Conservation (phyloP, 805 yeast genomes). For the Torulaspora maleeae region DNA sequence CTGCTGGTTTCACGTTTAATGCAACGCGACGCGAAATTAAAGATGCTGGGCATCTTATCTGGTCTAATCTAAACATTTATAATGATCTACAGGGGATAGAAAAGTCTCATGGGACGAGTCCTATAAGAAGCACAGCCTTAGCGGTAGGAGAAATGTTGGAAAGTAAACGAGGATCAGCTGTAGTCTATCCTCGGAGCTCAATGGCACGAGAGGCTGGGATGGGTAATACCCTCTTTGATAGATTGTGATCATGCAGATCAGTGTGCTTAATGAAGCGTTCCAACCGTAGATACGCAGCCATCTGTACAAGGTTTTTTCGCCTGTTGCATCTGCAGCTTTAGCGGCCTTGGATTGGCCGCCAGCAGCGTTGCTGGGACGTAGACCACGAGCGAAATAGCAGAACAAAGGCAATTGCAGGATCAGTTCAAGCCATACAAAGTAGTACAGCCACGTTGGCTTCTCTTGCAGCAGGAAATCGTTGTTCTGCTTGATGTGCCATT, state of each 20-base stretch:
- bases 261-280: slow-evolving; percentile 77
- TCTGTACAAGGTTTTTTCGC: slow-evolving; percentile 12
- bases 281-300: slow-evolving; percentile 65
- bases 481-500: slow-evolving; percentile 58
- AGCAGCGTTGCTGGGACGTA: slow-evolving; percentile 9
- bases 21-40: not conserved
- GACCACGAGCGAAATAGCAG: slow-evolving; percentile 32
- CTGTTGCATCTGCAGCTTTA: slow-evolving; percentile 5
- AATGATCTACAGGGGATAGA: not conserved
- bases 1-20: not conserved
- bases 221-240: slow-evolving; percentile 28
- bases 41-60: not conserved
- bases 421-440: slow-evolving; percentile 70
- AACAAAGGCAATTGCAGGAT: slow-evolving; percentile 79
- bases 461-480: slow-evolving; percentile 63
- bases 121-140: slow-evolving; percentile 16
- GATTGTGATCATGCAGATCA: slow-evolving; percentile 61
- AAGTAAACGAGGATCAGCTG: slow-evolving; percentile 27
- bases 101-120: not conserved
- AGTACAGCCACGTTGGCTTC: slow-evolving; percentile 67
- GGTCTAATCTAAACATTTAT: not conserved
- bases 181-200: slow-evolving; percentile 17
- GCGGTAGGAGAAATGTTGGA: slow-evolving; percentile 34
- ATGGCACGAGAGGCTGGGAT: slow-evolving; percentile 11
- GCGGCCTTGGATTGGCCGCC: slow-evolving; percentile 6